Evolutionary conservation across 306 rosid species (phyloP).

Genomic region (Lotus japonicus): DNA sequence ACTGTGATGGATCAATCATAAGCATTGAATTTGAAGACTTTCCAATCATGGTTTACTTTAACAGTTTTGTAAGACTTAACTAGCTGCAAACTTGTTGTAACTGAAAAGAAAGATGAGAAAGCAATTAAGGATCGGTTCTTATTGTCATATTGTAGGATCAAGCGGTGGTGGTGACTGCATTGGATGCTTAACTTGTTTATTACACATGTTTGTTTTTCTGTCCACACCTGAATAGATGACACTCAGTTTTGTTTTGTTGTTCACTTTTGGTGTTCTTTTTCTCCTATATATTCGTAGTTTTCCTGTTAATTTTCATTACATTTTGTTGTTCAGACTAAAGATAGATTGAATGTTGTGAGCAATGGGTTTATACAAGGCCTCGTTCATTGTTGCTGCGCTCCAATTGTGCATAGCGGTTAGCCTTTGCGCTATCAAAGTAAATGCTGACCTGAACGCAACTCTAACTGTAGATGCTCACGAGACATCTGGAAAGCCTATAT

Average conservation of each 20-base stretch:
- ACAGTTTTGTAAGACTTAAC: neutral
- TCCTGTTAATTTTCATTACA: constrained; percentile 7
- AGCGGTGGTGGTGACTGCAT: constrained; percentile 15
- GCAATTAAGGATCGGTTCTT: neutral
- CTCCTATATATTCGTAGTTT: neutral
- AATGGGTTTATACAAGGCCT: constrained; percentile 48
- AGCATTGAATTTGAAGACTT: neutral
- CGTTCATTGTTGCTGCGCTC: constrained; percentile 34
- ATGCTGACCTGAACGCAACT: constrained; percentile 29
- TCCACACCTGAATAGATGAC: neutral
- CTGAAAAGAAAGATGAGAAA: neutral
- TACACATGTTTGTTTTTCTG: constrained; percentile 8
- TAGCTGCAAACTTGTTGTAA: no score
- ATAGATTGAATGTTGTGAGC: constrained; percentile 41
- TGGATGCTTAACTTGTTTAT: neutral
- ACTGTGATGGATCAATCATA: neutral
- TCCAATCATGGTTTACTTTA: neutral
- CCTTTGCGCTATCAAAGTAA: constrained; percentile 36
- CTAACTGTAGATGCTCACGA: constrained; percentile 64
- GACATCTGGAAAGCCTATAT: constrained; percentile 40
- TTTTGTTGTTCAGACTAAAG: constrained; percentile 27
- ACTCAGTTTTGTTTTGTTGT: neutral
- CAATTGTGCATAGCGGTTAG: constrained; percentile 32
- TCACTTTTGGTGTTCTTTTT: neutral
- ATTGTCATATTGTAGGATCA: constrained; percentile 21